Base-by-base conservation (phyloP, 2,329 filamentous ascomycete genomes). In the Rasamsonia emersonii region DNA sequence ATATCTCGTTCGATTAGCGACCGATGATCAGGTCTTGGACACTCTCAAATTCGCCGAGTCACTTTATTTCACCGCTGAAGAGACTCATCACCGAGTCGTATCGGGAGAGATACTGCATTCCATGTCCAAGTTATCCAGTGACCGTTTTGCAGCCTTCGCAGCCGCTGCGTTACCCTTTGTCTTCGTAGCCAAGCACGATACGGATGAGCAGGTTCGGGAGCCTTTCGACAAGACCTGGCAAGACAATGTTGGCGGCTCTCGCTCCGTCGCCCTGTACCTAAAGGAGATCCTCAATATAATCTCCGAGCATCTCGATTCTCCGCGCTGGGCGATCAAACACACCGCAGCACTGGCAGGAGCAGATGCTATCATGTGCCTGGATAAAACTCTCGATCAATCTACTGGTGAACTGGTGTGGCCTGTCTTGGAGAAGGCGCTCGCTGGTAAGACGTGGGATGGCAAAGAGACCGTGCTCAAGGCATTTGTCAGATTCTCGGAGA, bases 251-350 rank as follows among this genome's bases (percentile, higher is more conserved):
- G 89, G 88, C 30, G 88, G 86, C 26, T 77, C 73, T 18, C 77
- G 88, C 18, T 81, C 84, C 0, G 84, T 94, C 4, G 73, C 82
- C 28, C 73, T 94, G 1, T 94, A 94, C 51, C 71, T 94, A 5
- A 71, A 71, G 21, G 91, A 98, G 58, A 93, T 96, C 44, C 69
- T 82, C 3, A 61, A 59, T 0, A 68, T 96, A 2, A 74, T 79
- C 1, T 67, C 75, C 20, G 65, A 70, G 20, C 73, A 85, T 32
- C 65, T 96, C 5, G 79, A 83, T 19, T 86, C 83, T 2, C 74
- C 83, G 2, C 83, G 85, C 47, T 98, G 91, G 91, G 78, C 79
- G 2, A 73, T 96, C 35, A 91, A 93, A 56, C 89, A 96, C 47
- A 84, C 85, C 0, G 82, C 82, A 6, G 86, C 88, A 5, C 75